These are phyloP conservation scores for Cryphonectria naterciae DNA, from an alignment of 2,329 filamentous ascomycete genomes.

Conservation along the genomic window DNA sequence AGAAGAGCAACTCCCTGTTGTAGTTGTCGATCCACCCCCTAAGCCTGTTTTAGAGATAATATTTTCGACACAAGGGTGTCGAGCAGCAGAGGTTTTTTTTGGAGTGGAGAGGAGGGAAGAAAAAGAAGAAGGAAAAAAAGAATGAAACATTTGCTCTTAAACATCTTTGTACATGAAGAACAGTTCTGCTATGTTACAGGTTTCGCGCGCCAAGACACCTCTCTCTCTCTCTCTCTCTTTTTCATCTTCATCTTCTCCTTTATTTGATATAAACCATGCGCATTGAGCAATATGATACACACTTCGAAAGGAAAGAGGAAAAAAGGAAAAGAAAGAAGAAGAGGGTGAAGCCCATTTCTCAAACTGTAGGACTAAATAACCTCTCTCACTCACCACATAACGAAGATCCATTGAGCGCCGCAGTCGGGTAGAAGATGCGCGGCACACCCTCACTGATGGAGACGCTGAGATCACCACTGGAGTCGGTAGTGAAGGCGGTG, in stretches of 20 bases:
- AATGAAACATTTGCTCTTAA: not conserved
- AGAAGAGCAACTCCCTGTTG: constrained; percentile 15
- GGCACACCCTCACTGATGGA: constrained; percentile 48
- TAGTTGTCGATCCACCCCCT: constrained; percentile 36
- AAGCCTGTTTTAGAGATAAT: not conserved
- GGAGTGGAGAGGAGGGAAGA: not conserved
- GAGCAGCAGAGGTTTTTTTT: not conserved
- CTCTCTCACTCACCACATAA: constrained; percentile 36
- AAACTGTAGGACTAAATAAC: not conserved
- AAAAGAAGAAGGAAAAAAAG: not conserved
- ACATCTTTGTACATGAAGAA: not conserved
- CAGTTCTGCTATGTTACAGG: not conserved
- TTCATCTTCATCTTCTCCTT: too few relatives aligned
- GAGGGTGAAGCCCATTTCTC: not conserved
- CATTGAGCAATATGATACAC: not conserved
- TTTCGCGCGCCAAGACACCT: not conserved
- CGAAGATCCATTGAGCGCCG: constrained; percentile 40
- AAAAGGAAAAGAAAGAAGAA: not conserved
- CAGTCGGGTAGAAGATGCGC: constrained; percentile 44
- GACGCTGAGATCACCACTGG: constrained; percentile 47
- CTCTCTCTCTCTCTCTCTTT: too few relatives aligned
- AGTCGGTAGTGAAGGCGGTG: constrained; percentile 45
- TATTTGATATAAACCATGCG: not conserved
- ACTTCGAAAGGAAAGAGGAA: not conserved
- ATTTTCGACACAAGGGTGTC: not conserved